phyloP scores from a whole-genome alignment of 2,329 filamentous ascomycete genomes.

The Phialocephala sp. region DNA sequence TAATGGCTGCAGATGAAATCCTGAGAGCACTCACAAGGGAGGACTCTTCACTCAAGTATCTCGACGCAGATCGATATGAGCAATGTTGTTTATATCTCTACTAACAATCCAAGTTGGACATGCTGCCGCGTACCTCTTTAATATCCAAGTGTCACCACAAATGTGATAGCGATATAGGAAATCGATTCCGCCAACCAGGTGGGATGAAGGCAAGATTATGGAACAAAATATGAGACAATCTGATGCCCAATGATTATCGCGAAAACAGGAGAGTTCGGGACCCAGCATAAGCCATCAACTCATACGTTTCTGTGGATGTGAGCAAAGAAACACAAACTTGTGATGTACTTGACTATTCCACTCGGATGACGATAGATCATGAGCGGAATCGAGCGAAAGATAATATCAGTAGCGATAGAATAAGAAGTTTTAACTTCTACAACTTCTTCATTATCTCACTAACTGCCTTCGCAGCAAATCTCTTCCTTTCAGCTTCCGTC shows the following conservation, averaged over 20 bases:
- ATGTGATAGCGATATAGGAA: conserved; percentile 1
- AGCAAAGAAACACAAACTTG: neutral
- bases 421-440: conserved; percentile 19
- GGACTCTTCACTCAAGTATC: neutral
- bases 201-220: neutral
- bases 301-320: neutral
- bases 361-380: neutral
- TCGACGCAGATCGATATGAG: neutral
- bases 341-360: neutral
- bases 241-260: neutral
- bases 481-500: conserved; percentile 64
- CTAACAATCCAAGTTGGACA: neutral
- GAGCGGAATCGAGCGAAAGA: neutral
- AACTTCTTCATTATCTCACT: conserved; percentile 64
- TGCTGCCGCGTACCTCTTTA: neutral
- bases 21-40: neutral
- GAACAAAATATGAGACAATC: neutral
- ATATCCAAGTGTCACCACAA: neutral
- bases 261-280: neutral
- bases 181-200: neutral
- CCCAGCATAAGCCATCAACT: neutral
- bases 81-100: neutral
- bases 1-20: neutral
- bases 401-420: neutral
- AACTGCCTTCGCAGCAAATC: conserved; percentile 65